Base-by-base conservation (phyloP, 1,139 yeast genomes). In the Kurtzmaniella quercitrusa region DNA sequence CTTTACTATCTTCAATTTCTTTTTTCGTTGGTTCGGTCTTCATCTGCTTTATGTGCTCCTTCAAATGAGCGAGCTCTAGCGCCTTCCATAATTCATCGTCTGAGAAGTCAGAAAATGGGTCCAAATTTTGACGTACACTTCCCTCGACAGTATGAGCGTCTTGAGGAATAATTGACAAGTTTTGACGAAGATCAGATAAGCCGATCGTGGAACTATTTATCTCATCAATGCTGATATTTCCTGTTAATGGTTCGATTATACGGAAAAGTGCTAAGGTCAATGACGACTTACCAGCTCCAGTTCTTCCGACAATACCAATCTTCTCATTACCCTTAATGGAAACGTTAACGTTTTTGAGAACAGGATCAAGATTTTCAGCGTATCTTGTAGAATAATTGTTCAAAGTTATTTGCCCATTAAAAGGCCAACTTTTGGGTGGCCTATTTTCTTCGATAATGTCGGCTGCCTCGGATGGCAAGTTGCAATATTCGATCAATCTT, bases 221-320 rank as follows among this genome's bases (percentile, higher is more conserved):
- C 1, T 50, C 55, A 42, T 62, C 67, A 23, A 62, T 61, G 30
- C 53, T 58, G 38, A 62, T 59, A 42, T 56, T 55, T 14, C 66
- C 66, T 2, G 47, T 35, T 2, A 58, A 54, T 11, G 65, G 55
- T 46, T 62, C 66, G 18, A 62, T 57, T 33, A 62, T 60, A 41
- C 66, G 52, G 53, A 62, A 62, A 19, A 62, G 51, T 0, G 66
- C 65, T 44, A 61, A 54, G 0, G 65, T 59, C 37, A 62, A 54
- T 2, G 66, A 57, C 5, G 65, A 59, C 46, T 62, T 62, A 20
- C 66, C 66, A 1, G 66, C 66, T 16, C 66, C 66, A 3, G 66
- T 62, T 43, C 66, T 50, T 3, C 66, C 66, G 30, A 62, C 66
- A 39, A 62, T 60, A 19, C 66, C 66, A 33, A 62, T 48, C 45